Base-by-base conservation (phyloP, 148 eudicot species). In the Fallopia convolvulus region DNA sequence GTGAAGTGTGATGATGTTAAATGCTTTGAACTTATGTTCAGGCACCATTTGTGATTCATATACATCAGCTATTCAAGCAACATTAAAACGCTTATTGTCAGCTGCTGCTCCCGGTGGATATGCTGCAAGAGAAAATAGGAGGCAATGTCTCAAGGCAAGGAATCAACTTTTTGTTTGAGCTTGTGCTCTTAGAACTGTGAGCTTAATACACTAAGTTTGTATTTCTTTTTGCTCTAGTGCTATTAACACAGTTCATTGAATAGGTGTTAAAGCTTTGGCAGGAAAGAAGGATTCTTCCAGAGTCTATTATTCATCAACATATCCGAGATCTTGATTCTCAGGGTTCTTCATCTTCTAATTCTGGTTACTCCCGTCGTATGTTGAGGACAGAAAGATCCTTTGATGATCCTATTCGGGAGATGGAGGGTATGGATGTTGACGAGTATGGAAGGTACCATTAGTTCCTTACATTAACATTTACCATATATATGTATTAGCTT, bases 101-200 rank as follows among this genome's bases (percentile, higher is more conserved):
- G 95, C 97, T 88, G 99, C 99, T 84, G 99, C 99, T 78, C 99
- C 99, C 63, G 83, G 94, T 80, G 95, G 99, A 74, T 87, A 92
- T 83, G 89, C 89, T 80, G 89, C 87, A 55, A 88, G 82, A 82
- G 99, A 93, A 84, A 96, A 96, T 79, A 97, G 96, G 79, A 83
- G 87, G 83, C 99, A 96, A 80, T 96, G 99, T 80, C 82, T 91
- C 86, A 96, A 96, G 92, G 99, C 79, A 77, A 87, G 91, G 74
- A 58, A 77, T 39, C 70, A 13, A 14, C 66, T 0, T 56, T 17
- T 77, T 53, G 13, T 41, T 5, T 46, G 49, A 23, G 39, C 33
- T 26, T 21, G 2, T 77, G 39, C 7, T 66, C 70, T 58, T 30
- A 46, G 70, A 26, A 77, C 56, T 74, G 14, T n/a, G 66, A 21